phyloP scores from a whole-genome alignment of 495 filamentous ascomycete species.

The Aspergillus hancockii region DNA sequence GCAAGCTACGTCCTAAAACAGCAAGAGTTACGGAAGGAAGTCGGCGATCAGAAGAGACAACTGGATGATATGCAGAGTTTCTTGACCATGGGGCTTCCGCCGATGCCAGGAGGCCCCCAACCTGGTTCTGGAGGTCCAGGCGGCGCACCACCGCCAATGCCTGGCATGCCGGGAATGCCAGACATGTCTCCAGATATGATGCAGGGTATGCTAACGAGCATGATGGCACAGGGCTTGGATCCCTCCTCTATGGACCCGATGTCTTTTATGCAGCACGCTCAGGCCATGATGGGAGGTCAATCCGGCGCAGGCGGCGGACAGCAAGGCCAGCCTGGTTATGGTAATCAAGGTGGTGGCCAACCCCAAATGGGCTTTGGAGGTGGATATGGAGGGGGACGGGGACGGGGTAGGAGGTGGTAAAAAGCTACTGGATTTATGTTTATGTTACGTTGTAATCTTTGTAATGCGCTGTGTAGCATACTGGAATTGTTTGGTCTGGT shows the following conservation, averaged over 20 bases:
- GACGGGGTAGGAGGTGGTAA: slow-evolving; percentile 48
- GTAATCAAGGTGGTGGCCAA: slow-evolving; percentile 45
- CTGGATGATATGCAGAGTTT: slow-evolving; percentile 88
- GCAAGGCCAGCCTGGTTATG: slow-evolving; percentile 43
- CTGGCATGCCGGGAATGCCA: slow-evolving; percentile 68
- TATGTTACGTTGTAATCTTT: slow-evolving; percentile 17
- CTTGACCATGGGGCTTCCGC: slow-evolving; percentile 71
- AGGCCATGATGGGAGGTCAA: slow-evolving; percentile 52
- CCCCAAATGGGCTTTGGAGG: slow-evolving; percentile 54
- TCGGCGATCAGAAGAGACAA: slow-evolving; percentile 77
- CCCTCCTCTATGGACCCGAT: slow-evolving; percentile 74
- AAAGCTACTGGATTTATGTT: slow-evolving; percentile 7
- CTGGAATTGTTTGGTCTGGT: slow-evolving; percentile 17
- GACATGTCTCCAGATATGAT: slow-evolving; percentile 73
- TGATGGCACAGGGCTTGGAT: slow-evolving; percentile 84
- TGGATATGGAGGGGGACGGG: slow-evolving; percentile 49
- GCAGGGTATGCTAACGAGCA: slow-evolving; percentile 78
- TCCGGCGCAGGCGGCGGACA: slow-evolving; percentile 42
- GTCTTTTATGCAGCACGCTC: slow-evolving; percentile 54
- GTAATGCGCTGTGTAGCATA: slow-evolving; percentile 15
- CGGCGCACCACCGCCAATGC: slow-evolving; percentile 53
- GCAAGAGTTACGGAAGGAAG: slow-evolving; percentile 69
- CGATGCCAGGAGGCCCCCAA: slow-evolving; percentile 63
- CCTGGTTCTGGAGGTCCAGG: slow-evolving; percentile 40
- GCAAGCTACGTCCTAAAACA: slow-evolving; percentile 91